A percentile compares a stretch with the other conserved stretches of the same genome.
These are phyloP conservation scores for Panicum miliaceum DNA, from an alignment of 176 grass and related monocot species.

Conservation along the genomic window DNA sequence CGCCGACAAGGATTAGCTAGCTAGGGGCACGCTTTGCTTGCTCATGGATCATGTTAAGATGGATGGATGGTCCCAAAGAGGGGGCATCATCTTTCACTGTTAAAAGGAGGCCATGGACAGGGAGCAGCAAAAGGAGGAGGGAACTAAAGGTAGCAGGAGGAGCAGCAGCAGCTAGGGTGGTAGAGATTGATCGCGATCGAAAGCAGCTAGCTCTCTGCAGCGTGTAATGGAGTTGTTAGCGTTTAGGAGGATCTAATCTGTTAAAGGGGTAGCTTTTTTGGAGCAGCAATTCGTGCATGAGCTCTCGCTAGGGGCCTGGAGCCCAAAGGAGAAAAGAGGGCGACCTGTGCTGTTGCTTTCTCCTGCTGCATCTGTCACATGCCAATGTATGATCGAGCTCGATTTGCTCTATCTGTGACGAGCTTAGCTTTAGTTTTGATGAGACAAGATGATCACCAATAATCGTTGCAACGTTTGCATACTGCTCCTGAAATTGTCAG, in stretches of 20 bases:
- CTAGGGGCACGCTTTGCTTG: background rate
- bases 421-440: too few species aligned
- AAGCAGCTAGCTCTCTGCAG: background rate
- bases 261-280: slow-evolving; percentile 18
- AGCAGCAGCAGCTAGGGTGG: slow-evolving; percentile 12
- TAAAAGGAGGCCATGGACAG: slow-evolving; percentile 41
- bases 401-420: background rate
- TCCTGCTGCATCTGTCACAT: slow-evolving; percentile 29
- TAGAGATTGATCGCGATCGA: slow-evolving; percentile 12
- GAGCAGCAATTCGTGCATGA: slow-evolving; percentile 5
- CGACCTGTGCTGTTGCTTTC: slow-evolving; percentile 23
- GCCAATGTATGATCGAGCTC: background rate
- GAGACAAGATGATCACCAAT: background rate
- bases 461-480: background rate
- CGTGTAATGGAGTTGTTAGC: slow-evolving; percentile 1
- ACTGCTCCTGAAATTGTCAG: too few species aligned
- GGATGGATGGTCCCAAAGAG: slow-evolving; percentile 31
- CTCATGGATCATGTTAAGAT: slow-evolving; percentile 2
- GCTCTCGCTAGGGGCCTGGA: slow-evolving; percentile 2
- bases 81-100: slow-evolving; percentile 15
- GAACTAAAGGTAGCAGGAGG: background rate
- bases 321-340: slow-evolving; percentile 3
- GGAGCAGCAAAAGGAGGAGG: background rate
- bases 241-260: slow-evolving; percentile 8
- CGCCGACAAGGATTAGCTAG: slow-evolving; percentile 19